Conservation (phyloP, 805 yeast species). For the Kodamaea neixiangensis region DNA sequence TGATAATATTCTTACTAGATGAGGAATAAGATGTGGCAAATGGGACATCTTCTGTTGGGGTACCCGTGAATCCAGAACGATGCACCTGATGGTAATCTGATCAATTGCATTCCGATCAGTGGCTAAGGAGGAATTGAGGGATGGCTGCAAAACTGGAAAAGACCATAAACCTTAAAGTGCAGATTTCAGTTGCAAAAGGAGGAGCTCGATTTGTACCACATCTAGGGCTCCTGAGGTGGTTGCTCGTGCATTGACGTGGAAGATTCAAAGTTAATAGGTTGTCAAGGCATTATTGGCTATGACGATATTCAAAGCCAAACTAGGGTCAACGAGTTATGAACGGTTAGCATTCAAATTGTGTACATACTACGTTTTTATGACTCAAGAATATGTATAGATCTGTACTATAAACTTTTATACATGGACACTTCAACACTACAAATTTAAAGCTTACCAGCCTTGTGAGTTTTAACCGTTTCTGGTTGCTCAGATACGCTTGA, state of each 20-base stretch:
- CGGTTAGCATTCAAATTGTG: not conserved
- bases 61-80: not conserved
- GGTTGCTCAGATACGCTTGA: constrained; percentile 56
- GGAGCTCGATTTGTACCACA: no score
- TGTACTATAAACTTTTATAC: not conserved
- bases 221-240: no score
- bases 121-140: not conserved
- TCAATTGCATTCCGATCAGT: not conserved
- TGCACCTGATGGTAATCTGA: not conserved
- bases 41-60: not conserved
- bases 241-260: no score
- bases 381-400: not conserved
- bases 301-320: no score
- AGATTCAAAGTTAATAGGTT: no score
- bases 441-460: no score
- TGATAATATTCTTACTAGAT: not conserved
- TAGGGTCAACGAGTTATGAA: no score
- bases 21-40: not conserved
- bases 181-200: no score
- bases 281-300: no score
- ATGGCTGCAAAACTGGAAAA: not conserved
- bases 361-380: not conserved
- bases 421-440: not conserved
- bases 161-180: not conserved
- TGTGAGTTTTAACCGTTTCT: no score